phyloP scores from a whole-genome alignment of 768 basidiomycete species.

The Gloeophyllum trabeum region DNA sequence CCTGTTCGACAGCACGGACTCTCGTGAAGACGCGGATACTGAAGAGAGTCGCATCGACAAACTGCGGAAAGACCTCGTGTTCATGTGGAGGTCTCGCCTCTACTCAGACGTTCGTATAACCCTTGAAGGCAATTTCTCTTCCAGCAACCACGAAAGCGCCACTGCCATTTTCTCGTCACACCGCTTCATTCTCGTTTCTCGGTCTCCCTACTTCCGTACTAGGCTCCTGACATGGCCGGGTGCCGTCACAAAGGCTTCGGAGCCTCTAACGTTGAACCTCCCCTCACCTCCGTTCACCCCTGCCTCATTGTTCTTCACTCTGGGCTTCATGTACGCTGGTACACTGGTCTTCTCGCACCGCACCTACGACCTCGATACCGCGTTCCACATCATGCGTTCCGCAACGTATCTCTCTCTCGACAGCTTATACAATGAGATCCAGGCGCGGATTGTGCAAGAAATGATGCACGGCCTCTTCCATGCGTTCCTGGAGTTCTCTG shows the following conservation, averaged over 20 bases:
- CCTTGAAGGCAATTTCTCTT: constrained; percentile 58
- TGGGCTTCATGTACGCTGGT: constrained; percentile 92
- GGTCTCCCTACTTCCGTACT: constrained; percentile 79
- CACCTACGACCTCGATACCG: constrained; percentile 86
- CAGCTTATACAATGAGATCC: constrained; percentile 67
- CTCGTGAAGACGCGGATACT: constrained; percentile 29
- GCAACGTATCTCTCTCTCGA: constrained; percentile 71
- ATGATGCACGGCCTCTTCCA: constrained; percentile 88
- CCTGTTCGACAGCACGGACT: constrained; percentile 54
- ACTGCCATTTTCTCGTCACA: constrained; percentile 88
- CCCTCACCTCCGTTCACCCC: constrained; percentile 94
- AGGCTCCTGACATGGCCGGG: constrained; percentile 54
- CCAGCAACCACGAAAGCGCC: constrained; percentile 50
- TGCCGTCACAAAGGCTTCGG: constrained; percentile 27
- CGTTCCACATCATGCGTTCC: constrained; percentile 80
- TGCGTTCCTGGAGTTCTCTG: constrained; percentile 68
- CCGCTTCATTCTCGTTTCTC: constrained; percentile 83
- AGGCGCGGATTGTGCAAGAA: constrained; percentile 75
- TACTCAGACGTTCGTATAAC: constrained; percentile 87
- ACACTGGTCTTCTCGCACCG: constrained; percentile 89
- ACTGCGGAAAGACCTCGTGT: constrained; percentile 86
- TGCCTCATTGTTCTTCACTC: constrained; percentile 85
- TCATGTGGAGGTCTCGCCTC: constrained; percentile 92
- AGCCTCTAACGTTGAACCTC: constrained; percentile 53
- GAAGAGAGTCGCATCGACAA: constrained; percentile 65